A percentile compares a stretch with the other conserved stretches of the same genome.
Conservation (phyloP, 73 alveolate genomes). For the Tetrahymena elliotti region DNA sequence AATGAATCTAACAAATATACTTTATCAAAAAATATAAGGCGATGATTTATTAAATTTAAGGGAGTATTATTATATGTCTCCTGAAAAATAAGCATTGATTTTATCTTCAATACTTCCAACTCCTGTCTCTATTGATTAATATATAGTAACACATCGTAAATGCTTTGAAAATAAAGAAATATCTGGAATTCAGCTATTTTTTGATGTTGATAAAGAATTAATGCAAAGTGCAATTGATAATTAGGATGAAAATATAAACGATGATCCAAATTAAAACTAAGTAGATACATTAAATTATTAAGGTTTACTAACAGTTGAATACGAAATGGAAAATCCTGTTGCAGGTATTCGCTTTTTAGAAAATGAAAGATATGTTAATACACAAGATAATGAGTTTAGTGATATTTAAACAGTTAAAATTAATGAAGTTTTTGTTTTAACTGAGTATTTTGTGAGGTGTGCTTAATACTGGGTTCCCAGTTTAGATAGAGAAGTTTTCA, state of each 20-base stretch:
- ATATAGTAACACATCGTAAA: not conserved
- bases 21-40: not conserved
- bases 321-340: not conserved
- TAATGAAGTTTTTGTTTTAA: not conserved
- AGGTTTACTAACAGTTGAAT: not conserved
- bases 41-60: not conserved
- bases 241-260: not conserved
- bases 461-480: not conserved
- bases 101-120: not conserved
- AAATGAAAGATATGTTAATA: not conserved
- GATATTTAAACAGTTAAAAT: not conserved
- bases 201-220: not conserved
- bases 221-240: not conserved
- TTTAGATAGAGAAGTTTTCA: not conserved
- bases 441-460: not conserved
- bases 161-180: not conserved
- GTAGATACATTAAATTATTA: not conserved
- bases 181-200: not conserved
- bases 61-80: not conserved
- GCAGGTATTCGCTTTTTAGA: not conserved
- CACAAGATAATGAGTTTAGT: not conserved
- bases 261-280: not conserved
- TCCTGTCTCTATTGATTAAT: not conserved
- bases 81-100: not conserved
- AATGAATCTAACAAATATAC: not conserved